Evolutionary conservation across 2,329 filamentous ascomycete genomes (phyloP).

Genomic region (Rhytidhysteron rufulum): DNA sequence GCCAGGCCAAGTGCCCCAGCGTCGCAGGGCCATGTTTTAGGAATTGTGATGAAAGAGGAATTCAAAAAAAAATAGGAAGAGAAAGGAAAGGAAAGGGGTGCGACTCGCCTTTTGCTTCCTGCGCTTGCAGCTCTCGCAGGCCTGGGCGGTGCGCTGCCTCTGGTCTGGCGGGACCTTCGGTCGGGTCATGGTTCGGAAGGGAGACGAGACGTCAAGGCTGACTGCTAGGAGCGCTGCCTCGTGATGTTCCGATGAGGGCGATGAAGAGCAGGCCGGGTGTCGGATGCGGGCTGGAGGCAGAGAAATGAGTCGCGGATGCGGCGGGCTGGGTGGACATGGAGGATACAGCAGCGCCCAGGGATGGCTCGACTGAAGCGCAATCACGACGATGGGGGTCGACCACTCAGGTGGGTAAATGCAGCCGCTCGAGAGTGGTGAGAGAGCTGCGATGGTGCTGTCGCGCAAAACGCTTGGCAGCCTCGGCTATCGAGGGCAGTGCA

Average conservation of each 20-base stretch:
- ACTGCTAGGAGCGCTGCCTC: no score
- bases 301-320: no score
- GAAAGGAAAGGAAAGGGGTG: slow-evolving; percentile 6
- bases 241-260: not conserved
- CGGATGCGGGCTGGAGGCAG: not conserved
- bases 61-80: no score
- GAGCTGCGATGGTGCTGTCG: no score
- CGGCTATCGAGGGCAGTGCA: no score
- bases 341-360: not conserved
- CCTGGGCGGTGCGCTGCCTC: slow-evolving; percentile 60
- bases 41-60: no score
- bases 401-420: not conserved
- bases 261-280: not conserved
- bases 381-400: not conserved
- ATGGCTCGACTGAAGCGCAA: not conserved
- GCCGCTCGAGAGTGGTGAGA: no score
- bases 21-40: no score
- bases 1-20: no score
- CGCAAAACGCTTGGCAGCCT: no score
- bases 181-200: slow-evolving; percentile 46
- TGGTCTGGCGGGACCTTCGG: slow-evolving; percentile 57
- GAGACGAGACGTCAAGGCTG: slow-evolving; percentile 4
- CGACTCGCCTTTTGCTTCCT: slow-evolving; percentile 63
- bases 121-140: slow-evolving; percentile 62
- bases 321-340: not conserved